Evolutionary conservation across 2,329 filamentous ascomycete genomes (phyloP), one percentile per base, ranked within the genome.

Genomic region (Fusarium clavum): DNA sequence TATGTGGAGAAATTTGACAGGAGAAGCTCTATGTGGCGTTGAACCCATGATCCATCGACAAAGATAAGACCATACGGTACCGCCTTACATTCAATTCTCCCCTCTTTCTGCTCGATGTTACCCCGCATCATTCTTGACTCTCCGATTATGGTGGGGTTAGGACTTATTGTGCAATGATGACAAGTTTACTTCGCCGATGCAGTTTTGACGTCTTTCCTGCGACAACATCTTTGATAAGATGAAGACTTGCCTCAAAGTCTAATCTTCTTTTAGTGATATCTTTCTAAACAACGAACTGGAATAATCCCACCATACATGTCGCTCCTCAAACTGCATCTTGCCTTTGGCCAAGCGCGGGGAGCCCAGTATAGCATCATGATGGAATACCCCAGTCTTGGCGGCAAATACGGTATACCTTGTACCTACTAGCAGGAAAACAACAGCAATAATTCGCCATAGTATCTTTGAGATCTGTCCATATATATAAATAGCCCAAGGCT

Each of bases 321-420:
- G 6, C 34, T 38, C 6, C 34, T 12, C 18, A 38, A 38, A 38
- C 18, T n/a, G 11, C 10, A n/a, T 38, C 3, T 38, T 38, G 10
- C 5, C 10, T 12, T 6, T 6, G 7, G 34, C 10, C 11, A 0
- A 18, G 10, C 18, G 1, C 11, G 18, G 12, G 18, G 34, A n/a
- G 18, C 3, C 5, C 18, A 12, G 10, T 10, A 38, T n/a, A n/a
- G 34, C 3, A 3, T 7, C 0, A n/a, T n/a, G 18, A 11, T n/a
- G 18, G 10, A n/a, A n/a, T 12, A n/a, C 10, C 10, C 0, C 34
- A 38, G 34, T 7, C 3, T 38, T n/a, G 24, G 24, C 1, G 6
- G 34, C 5, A 11, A 38, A 10, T 9, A n/a, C 24, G 24, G 24
- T 5, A 5, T 38, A n/a, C 18, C 34, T 9, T 18, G 11, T 38